phyloP scores from a whole-genome alignment of 805 yeast genomes.

The Sugiyamaella valdiviana region DNA sequence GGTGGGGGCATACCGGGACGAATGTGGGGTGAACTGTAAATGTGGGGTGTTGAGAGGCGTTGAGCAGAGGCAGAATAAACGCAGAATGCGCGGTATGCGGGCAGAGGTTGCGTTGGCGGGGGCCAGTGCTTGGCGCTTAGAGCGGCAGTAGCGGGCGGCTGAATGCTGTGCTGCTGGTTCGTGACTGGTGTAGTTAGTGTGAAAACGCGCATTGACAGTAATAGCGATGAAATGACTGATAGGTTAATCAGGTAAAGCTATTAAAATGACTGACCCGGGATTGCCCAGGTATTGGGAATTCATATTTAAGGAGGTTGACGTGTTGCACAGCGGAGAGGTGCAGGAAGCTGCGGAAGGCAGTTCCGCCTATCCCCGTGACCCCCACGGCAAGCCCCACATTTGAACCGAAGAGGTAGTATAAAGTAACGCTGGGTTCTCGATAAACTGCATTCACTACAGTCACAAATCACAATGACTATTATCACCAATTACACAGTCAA shows the following conservation, averaged over 20 bases:
- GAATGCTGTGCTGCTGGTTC: no score
- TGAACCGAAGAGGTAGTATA: no score
- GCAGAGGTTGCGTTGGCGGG: no score
- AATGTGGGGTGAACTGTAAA: not conserved
- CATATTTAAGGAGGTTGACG: not conserved
- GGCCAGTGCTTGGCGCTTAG: no score
- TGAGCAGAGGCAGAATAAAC: not conserved
- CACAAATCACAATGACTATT: slow-evolving; percentile 12
- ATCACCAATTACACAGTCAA: slow-evolving; percentile 31
- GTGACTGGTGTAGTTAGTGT: no score
- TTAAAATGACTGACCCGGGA: no score
- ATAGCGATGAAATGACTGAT: not conserved
- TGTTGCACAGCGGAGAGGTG: no score
- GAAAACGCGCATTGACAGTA: not conserved
- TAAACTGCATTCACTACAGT: not conserved
- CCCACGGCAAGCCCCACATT: not conserved
- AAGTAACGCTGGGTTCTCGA: no score
- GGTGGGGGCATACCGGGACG: no score
- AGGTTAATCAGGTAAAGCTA: not conserved
- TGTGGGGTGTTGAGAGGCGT: not conserved
- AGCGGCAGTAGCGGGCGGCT: no score
- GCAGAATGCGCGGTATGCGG: no score
- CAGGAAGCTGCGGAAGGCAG: not conserved
- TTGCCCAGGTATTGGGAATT: no score
- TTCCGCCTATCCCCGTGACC: not conserved